phyloP scores from a whole-genome alignment of 1,139 yeast genomes.

The Candida smagusa region DNA sequence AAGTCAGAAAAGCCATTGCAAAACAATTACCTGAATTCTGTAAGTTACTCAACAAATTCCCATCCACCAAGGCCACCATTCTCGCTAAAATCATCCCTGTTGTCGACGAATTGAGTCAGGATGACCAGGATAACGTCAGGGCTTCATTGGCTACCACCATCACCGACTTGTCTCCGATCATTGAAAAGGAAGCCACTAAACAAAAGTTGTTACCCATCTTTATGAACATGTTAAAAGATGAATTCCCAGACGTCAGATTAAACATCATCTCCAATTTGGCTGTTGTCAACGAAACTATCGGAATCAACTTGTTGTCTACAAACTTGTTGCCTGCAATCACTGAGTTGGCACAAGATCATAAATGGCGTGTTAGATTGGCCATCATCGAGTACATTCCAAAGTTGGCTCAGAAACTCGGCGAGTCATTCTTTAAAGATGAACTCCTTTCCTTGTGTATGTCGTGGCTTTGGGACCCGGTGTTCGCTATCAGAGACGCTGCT shows the following conservation, averaged over 20 bases:
- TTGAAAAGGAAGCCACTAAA: conserved; percentile 82
- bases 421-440: conserved; percentile 87
- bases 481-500: conserved; percentile 95
- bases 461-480: conserved; percentile 98
- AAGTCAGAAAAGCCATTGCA: conserved; percentile 91
- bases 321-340: conserved; percentile 93
- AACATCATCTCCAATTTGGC: conserved; percentile 91
- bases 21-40: conserved; percentile 87
- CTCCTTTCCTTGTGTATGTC: conserved; percentile 87
- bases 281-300: conserved; percentile 90
- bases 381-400: conserved; percentile 95
- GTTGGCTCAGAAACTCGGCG: conserved; percentile 94
- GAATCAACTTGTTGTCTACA: conserved; percentile 82
- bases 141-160: conserved; percentile 88
- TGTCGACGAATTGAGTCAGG: conserved; percentile 80
- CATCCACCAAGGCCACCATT: conserved; percentile 50
- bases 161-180: conserved; percentile 80
- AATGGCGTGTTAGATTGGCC: conserved; percentile 97
- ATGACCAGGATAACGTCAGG: conserved; percentile 90
- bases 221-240: conserved; percentile 92
- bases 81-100: conserved; percentile 76
- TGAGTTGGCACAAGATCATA: conserved; percentile 92
- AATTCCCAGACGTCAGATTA: conserved; percentile 92
- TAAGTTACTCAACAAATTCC: conserved; percentile 43
- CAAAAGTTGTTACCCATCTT: conserved; percentile 84